Base-by-base conservation (phyloP, 169 alveolate genomes). In the Cryptosporidium xiaoi region DNA sequence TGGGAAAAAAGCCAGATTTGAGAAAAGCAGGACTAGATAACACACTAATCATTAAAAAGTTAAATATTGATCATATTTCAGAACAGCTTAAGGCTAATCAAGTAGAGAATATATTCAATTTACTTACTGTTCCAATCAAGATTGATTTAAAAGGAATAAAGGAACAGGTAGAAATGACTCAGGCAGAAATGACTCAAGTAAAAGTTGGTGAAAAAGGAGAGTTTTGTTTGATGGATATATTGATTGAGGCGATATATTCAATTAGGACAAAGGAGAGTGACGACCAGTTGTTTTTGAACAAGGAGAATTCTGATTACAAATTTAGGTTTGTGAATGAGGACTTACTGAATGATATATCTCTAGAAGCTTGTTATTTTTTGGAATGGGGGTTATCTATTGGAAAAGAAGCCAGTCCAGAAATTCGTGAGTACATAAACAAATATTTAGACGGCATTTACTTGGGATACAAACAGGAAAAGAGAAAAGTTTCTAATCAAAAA, bases 351-450 rank as follows among this genome's bases (percentile, higher is more conserved):
- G 7, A 10, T 20, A 77, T 77, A 48, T 64, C 87, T 8, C 29
- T 77, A 48, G 87, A 77, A n/a, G 40, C 87, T 24, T 58, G 64
- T 4, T 60, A 58, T 24, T 77, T 77, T 27, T 27, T 77, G 2
- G 87, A 77, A 50, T 77, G 87, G 87, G 71, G 87, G 3, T 20
- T 77, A 24, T 40, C 87, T 6, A 77, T 77, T 20, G 87, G 77
- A 16, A 77, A 62, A 1, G n/a, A 24, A 4, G 33, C 77, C 3
- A 44, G 51, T 46, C 71, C 87, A 4, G 50, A 62, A 2, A 62
- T 77, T 13, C 50, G 44, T 5, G 20, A 51, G 16, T 56, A 77
- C 65, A 18, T 77, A n/a, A 27, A 36, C 5, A 27, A 24, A 5
- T 77, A 60, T n/a, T 1, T 77, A 33, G 33, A 20, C 16, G 40